phyloP scores from a whole-genome alignment of 768 basidiomycete genomes.

The Sporobolomyces pararoseus region DNA sequence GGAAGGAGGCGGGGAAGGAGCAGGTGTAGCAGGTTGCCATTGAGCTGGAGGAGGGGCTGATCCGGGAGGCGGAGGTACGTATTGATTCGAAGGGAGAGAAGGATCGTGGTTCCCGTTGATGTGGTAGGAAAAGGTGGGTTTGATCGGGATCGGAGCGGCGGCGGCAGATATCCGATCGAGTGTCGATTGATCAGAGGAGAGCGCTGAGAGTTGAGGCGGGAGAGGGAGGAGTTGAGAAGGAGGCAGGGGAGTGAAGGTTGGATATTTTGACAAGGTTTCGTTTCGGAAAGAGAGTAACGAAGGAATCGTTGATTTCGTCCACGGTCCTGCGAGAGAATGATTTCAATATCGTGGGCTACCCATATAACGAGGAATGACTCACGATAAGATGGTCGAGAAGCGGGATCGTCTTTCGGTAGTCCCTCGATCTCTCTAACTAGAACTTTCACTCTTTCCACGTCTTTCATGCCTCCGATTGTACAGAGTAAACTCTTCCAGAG shows the following conservation, averaged over 20 bases:
- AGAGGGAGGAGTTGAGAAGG: conserved; percentile 34
- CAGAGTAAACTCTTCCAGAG: conserved; percentile 91
- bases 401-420: conserved; percentile 53
- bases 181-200: conserved; percentile 36
- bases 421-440: conserved; percentile 80
- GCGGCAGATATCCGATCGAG: conserved; percentile 69
- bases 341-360: too few species aligned
- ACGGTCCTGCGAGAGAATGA: conserved; percentile 45
- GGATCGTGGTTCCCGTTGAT: conserved; percentile 39
- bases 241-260: conserved; percentile 72
- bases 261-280: conserved; percentile 92
- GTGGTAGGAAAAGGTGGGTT: conserved; percentile 48
- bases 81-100: conserved; percentile 67
- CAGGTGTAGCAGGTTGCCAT: conserved; percentile 38
- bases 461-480: conserved; percentile 87
- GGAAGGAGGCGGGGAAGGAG: conserved; percentile 30
- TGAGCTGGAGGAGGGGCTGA: conserved; percentile 21
- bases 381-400: conserved; percentile 8
- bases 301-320: conserved; percentile 77
- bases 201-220: conserved; percentile 22
- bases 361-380: too few species aligned
- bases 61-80: conserved; percentile 50
- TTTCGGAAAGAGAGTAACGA: conserved; percentile 84
- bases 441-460: conserved; percentile 74
- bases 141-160: conserved; percentile 84